Percentiles rank a stretch among this genome's conserved stretches.
phyloP scores from a whole-genome alignment of 2,329 filamentous ascomycete genomes.

The Clonostachys solani region DNA sequence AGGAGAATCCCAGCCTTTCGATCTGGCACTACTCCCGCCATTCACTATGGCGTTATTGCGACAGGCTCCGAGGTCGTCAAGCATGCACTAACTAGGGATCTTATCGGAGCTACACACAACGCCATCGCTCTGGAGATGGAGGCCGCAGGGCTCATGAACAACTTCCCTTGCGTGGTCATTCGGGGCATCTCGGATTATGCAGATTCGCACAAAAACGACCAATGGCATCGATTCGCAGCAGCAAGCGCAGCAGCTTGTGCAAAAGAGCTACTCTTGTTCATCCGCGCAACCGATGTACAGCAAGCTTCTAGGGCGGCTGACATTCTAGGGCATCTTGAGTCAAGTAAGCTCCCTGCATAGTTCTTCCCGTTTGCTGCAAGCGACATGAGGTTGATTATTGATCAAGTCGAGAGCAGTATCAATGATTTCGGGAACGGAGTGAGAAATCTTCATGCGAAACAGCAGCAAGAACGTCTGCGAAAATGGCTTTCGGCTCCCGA shows the following conservation, averaged over 20 bases:
- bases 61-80: constrained; percentile 1
- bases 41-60: constrained; percentile 4
- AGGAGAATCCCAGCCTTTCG: not conserved
- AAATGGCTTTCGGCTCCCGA: not conserved
- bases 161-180: constrained; percentile 21
- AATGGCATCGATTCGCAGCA: constrained; percentile 27
- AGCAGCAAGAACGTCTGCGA: not conserved
- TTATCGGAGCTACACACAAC: not conserved
- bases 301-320: not conserved
- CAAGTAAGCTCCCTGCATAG: not conserved
- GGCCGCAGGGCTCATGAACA: constrained; percentile 12
- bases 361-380: not conserved
- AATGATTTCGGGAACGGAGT: not conserved
- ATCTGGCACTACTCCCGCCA: not conserved
- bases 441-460: not conserved
- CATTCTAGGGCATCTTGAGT: not conserved
- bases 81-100: not conserved
- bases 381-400: not conserved
- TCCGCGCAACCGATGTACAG: not conserved
- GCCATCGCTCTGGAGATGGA: constrained; percentile 17
- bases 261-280: constrained; percentile 3
- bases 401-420: not conserved
- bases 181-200: constrained; percentile 29
- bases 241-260: constrained; percentile 16
- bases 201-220: constrained; percentile 27